Base-by-base conservation (phyloP, 345 rosid species). In the Toxicodendron radicans region DNA sequence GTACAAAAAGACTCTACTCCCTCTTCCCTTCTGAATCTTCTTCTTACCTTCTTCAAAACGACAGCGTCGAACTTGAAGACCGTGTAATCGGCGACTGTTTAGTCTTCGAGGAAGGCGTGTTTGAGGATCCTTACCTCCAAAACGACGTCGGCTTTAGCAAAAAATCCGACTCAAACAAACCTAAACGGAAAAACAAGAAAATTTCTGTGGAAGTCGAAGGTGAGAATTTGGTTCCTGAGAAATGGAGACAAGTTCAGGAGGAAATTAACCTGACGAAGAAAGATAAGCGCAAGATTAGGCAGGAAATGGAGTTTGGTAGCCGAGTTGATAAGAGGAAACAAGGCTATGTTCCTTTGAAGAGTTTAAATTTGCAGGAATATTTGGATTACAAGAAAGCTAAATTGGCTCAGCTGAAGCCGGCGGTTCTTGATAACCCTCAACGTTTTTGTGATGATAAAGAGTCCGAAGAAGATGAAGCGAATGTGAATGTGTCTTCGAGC, bases 61-160 rank as follows among this genome's bases (percentile, higher is more conserved):
- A 41, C 69, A 70, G 20, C 64, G 33, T 11, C 41, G 76, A 75
- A 54, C 86, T 85, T 14, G 90, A 80, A 35, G 90, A 93, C 70
- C 88, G 68, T 64, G 75, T 81, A 51, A 78, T 90, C 73, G 99
- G 99, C 21, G 99, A 92, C 84, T 95, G 98, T 76, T 76, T 95
- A 72, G 97, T 91, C 76, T 95, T 87, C 79, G 99, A 95, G 68
- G 97, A 91, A 58, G 97, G 94, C 75, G 82, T 83, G 4, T 92
- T 95, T 72, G 96, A 95, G 41, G 97, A 93, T 82, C 94, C 94
- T 23, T 79, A 68, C 75, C 87, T 91, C 49, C 73, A 85, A 21
- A 58, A 73, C 65, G 76, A 76, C 64, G 67, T 49, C 65, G 71
- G 52, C 51, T 1, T 27, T 24, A 54, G 46, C 49, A 85, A 21